phyloP scores from a whole-genome alignment of 2,329 filamentous ascomycete genomes.

The Apiospora aurea region DNA sequence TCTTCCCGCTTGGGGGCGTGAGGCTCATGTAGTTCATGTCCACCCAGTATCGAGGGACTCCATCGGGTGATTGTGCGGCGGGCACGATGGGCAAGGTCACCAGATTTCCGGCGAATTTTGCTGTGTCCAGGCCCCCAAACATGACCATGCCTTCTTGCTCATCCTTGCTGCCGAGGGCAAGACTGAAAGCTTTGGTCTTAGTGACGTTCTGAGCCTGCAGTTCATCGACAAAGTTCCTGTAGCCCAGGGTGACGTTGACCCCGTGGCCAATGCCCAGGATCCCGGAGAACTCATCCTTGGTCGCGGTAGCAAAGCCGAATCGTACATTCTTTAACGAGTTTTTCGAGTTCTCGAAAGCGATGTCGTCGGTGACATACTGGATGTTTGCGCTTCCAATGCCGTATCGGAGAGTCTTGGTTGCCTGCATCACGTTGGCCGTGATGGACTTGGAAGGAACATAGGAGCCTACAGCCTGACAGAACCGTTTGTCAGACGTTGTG shows the following conservation, averaged over 20 bases:
- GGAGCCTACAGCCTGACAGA: conserved; percentile 54
- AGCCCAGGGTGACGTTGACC: conserved; percentile 51
- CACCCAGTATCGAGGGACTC: conserved; percentile 60
- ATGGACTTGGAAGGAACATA: conserved; percentile 53
- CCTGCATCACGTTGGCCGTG: conserved; percentile 42
- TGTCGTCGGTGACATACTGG: conserved; percentile 56
- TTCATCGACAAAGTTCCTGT: conserved; percentile 61
- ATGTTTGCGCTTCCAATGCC: conserved; percentile 60
- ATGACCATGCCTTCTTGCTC: conserved; percentile 68
- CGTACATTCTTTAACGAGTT: conserved; percentile 58
- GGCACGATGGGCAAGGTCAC: conserved; percentile 67
- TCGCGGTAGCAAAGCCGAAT: conserved; percentile 68
- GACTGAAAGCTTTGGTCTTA: conserved; percentile 66
- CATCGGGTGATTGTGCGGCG: conserved; percentile 60
- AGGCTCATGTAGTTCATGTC: conserved; percentile 53
- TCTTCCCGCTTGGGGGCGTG: conserved; percentile 45
- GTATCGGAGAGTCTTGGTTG: conserved; percentile 53
- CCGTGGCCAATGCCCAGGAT: conserved; percentile 81
- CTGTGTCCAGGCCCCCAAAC: conserved; percentile 72
- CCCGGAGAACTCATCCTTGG: conserved; percentile 56
- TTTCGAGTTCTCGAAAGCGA: conserved; percentile 50
- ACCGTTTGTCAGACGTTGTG: conserved; percentile 46
- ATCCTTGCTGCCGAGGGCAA: conserved; percentile 69
- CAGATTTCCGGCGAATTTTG: conserved; percentile 68
- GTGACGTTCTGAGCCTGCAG: conserved; percentile 60